Percentiles rank a stretch among this genome's conserved stretches.
Evolutionary conservation across 2,329 filamentous ascomycete genomes (phyloP).

Genomic region (Allantophomopsis cytisporea): DNA sequence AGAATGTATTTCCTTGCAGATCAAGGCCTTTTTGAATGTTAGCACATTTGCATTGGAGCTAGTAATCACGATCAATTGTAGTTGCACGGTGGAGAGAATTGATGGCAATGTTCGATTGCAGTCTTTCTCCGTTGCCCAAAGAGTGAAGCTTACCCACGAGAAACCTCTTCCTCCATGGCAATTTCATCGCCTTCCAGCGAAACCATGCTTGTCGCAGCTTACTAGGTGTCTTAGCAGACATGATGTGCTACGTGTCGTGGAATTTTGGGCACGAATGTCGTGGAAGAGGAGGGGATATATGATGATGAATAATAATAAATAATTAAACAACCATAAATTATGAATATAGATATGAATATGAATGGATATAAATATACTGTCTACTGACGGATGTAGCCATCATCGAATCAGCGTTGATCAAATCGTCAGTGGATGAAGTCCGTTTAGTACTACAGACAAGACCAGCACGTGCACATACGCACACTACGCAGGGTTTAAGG

Average conservation of each 20-base stretch:
- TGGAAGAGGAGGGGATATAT: too few relatives aligned
- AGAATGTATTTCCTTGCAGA: constrained; percentile 54
- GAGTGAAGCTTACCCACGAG: constrained; percentile 35
- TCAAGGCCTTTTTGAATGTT: constrained; percentile 35
- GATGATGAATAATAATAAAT: too few relatives aligned
- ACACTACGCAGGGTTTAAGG: too few relatives aligned
- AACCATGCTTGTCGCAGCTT: constrained; percentile 29
- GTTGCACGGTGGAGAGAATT: neutral
- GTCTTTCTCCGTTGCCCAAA: neutral
- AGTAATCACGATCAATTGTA: constrained; percentile 1
- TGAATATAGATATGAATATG: too few relatives aligned
- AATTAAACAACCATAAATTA: too few relatives aligned
- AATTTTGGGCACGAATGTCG: too few relatives aligned
- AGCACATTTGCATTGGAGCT: neutral
- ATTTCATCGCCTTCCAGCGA: constrained; percentile 45
- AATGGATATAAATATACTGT: too few relatives aligned
- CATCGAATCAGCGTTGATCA: too few relatives aligned
- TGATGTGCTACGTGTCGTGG: constrained; percentile 1
- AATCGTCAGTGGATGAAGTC: too few relatives aligned
- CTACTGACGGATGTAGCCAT: too few relatives aligned
- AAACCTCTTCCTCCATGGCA: constrained; percentile 51
- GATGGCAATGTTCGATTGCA: neutral
- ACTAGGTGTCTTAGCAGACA: constrained; percentile 9
- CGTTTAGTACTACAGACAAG: too few relatives aligned
- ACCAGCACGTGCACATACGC: too few relatives aligned